A percentile compares a stretch with the other conserved stretches of the same genome.
These are phyloP conservation scores for Wickerhamomyces pijperi DNA, from an alignment of 805 yeast species.

Conservation along the genomic window DNA sequence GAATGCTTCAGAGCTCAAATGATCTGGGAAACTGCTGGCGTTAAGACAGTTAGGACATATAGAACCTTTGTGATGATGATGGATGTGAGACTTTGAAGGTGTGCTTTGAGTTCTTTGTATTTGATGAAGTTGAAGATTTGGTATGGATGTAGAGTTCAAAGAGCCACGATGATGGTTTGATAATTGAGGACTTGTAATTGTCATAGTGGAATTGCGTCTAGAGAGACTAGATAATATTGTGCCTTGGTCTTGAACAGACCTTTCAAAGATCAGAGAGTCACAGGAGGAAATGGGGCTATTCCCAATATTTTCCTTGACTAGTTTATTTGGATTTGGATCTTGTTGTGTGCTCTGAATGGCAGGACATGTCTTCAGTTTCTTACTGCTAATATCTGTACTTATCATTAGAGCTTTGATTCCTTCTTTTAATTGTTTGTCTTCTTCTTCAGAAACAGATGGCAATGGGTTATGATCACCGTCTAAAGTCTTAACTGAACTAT, in stretches of 20 bases:
- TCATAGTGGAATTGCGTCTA: not conserved
- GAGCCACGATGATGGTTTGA: not conserved
- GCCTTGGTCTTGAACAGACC: not conserved
- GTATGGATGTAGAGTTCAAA: not conserved
- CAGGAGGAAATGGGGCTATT: not conserved
- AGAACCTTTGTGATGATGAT: not conserved
- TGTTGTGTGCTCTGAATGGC: not conserved
- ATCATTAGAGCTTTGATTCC: no score
- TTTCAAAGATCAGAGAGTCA: not conserved
- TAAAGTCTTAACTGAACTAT: not conserved
- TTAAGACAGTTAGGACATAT: not conserved
- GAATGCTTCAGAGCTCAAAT: constrained; percentile 6
- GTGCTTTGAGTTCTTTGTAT: not conserved
- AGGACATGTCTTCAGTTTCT: not conserved
- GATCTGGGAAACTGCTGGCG: constrained; percentile 4
- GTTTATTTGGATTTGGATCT: not conserved
- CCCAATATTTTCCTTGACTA: no score
- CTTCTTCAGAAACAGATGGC: not conserved
- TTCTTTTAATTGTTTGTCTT: not conserved
- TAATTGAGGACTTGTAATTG: not conserved
- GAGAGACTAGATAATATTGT: not conserved
- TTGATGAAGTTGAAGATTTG: not conserved
- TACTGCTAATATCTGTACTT: no score
- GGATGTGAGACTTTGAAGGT: not conserved
- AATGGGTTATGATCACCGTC: not conserved